Evolutionary conservation across 176 grass and related monocot species (phyloP).

Genomic region (Cenchrus purpureus): DNA sequence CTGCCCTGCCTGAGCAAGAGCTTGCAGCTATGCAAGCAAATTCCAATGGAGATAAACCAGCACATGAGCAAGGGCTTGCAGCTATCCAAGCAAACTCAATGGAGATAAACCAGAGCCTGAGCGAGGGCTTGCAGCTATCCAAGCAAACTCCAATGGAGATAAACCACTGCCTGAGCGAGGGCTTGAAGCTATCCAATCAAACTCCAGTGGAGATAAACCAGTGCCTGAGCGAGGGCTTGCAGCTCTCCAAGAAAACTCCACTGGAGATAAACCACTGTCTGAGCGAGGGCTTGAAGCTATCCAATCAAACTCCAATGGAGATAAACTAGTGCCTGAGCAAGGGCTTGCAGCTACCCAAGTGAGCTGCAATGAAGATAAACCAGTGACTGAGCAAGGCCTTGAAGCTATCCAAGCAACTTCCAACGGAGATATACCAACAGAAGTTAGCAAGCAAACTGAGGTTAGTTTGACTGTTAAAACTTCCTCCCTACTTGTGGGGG

Average conservation of each 20-base stretch:
- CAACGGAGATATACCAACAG: constrained; percentile 36
- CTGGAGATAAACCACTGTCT: background rate
- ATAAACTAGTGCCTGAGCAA: background rate
- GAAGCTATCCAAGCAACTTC: constrained; percentile 32
- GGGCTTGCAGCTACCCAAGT: constrained; percentile 20
- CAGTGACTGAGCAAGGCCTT: constrained; percentile 6
- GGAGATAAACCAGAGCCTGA: constrained; percentile 20
- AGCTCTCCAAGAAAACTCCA: constrained; percentile 39
- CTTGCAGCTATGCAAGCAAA: constrained; percentile 33
- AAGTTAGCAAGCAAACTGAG: constrained; percentile 32
- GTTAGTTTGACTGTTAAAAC: constrained; percentile 42
- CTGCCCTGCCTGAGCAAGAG: constrained; percentile 56
- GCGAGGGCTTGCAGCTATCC: constrained; percentile 3
- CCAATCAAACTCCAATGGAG: constrained; percentile 38
- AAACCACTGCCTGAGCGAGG: background rate
- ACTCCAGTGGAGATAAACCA: constrained; percentile 33
- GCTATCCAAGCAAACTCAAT: constrained; percentile 26
- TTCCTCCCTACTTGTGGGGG: constrained; percentile 19
- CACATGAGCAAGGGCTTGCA: background rate
- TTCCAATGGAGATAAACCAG: constrained; percentile 27
- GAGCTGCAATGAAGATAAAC: constrained; percentile 37
- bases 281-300: background rate
- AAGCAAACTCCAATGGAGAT: constrained; percentile 42
- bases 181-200: constrained; percentile 31
- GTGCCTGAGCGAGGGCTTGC: constrained; percentile 44